A percentile compares a stretch with the other conserved stretches of the same genome.
Evolutionary conservation across 192 early-diverging fungal species (phyloP).

Genomic region (Fimicolochytrium jonesii): DNA sequence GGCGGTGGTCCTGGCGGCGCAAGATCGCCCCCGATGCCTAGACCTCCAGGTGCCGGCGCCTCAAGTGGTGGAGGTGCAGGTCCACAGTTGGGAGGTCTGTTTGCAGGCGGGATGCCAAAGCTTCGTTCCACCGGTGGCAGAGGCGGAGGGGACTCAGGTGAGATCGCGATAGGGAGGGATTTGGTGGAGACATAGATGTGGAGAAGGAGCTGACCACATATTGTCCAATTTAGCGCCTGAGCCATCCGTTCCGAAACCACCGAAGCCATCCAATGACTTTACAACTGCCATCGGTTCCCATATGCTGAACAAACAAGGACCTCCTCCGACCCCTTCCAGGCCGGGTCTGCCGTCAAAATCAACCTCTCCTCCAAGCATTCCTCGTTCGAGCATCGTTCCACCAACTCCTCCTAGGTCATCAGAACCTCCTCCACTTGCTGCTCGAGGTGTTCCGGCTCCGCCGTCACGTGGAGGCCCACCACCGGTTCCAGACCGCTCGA

Average conservation of each 20-base stretch:
- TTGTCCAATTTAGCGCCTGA: too few species aligned
- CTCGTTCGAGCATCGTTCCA: conserved; percentile 9
- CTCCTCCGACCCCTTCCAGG: conserved; percentile 15
- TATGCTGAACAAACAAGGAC: too few species aligned
- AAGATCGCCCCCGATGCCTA: conserved; percentile 25
- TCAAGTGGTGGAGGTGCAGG: conserved; percentile 23
- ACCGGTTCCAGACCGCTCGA: conserved; percentile 6
- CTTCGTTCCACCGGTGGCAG: conserved; percentile 35
- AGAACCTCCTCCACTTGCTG: conserved; percentile 8
- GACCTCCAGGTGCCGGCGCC: conserved; percentile 18
- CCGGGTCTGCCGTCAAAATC: conserved; percentile 1
- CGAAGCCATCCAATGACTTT: too few species aligned
- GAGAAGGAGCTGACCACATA: too few species aligned
- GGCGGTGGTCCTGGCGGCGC: conserved; percentile 24
- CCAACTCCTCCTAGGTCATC: conserved; percentile 13
- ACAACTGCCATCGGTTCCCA: too few species aligned
- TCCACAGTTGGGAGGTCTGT: conserved; percentile 35
- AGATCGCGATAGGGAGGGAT: too few species aligned
- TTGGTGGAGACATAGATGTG: too few species aligned
- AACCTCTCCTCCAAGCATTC: conserved; percentile 11
- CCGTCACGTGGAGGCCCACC: conserved; percentile 23
- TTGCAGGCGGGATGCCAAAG: conserved; percentile 60
- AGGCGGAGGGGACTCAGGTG: conserved; percentile 1
- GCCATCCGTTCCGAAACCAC: too few species aligned
- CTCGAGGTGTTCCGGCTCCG: conserved; percentile 17